Evolutionary conservation across 2,329 filamentous ascomycete species (phyloP), one percentile per base, ranked within the genome.

Genomic region (Rhytidhysteron rufulum): DNA sequence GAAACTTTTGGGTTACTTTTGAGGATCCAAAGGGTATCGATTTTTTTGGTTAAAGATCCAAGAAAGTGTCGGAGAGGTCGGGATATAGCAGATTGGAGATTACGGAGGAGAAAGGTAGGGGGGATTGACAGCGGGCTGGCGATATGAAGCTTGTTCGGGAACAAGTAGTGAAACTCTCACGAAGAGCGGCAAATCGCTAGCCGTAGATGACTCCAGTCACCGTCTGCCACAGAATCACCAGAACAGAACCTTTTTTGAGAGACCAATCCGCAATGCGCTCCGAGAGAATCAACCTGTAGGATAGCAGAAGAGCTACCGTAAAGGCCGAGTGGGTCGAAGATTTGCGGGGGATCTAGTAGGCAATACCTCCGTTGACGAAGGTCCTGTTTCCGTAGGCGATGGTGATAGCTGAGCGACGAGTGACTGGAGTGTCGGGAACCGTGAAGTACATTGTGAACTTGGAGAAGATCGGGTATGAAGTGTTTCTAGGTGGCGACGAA

Each of bases 201-300:
- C 56, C 48, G 49, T 54, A 58, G 54, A 34, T 46, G 45, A 54
- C 62, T 67, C 65, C 65, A 68, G 64, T 62, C 63, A 65, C 65
- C 58, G 65, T 65, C 62, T 62, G 58, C 65, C 63, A 54, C 64
- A 67, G 63, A 62, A 63, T 65, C 60, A 65, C 63, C 57, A 55
- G 51, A 61, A 64, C 59, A 66, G 65, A 60, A 61, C 55, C 58
- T 63, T 55, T n/a, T n/a, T 37, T 48, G 46, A 44, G 49, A 63
- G 57, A 63, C 56, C 39, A 42, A 48, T 53, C 57, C 58, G 60
- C 60, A 59, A 54, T 51, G 50, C 52, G 55, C 61, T 66, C 58
- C 54, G 62, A 66, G 40, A 51, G 43, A 42, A 41, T 47, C 60
- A 63, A 57, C 61, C 57, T 35, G 35, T 50, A 50, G 25, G 52